Base-by-base conservation (phyloP, 208 protist genomes). In the Tetramitus jugosus region DNA sequence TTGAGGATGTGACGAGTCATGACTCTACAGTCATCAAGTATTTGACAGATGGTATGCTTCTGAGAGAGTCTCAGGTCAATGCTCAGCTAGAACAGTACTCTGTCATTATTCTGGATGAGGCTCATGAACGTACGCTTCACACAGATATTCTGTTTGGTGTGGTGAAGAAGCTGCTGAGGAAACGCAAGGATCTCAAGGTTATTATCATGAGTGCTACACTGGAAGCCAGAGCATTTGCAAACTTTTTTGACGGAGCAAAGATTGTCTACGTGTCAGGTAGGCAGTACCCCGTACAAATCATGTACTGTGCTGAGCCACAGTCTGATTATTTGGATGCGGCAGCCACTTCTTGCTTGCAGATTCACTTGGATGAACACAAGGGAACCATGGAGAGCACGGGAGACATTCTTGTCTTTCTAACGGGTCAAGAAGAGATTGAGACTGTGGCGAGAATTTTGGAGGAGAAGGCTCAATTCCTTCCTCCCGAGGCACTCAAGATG, bases 31-130 rank as follows among this genome's bases (percentile, higher is more conserved):
- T 80, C 26, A 87, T 97, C n/a, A 95, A 96, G 75, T 98, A 93
- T 79, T 84, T 98, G 65, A 98, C 96, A 7, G 95, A 98, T 77
- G 95, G 95, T 84, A 97, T 98, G 88, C 83, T 98, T 20, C 83
- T 98, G 3, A 91, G 96, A 53, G 94, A 98, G 81, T 92, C 96
- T 39, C 90, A 97, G 78, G 71, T 87, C 0, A 93, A 98, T 83
- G 87, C 92, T 13, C 77, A 87, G n/a, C 81, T 98, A 43, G 61
- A 61, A 42, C 83, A 92, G 61, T 37, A 99, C 83, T 87, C 88
- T 60, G 93, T 94, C 71, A 92, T 99, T 43, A 98, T 99, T 75
- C 90, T 99, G n/a, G 98, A 99, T 87, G 98, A 99, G 88, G 97
- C 97, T 20, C 97, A 99, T 88, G 97, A 99, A 87, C 88, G 97